Conservation (phyloP, 2,329 filamentous ascomycete genomes). For the Zopfia rhizophila region DNA sequence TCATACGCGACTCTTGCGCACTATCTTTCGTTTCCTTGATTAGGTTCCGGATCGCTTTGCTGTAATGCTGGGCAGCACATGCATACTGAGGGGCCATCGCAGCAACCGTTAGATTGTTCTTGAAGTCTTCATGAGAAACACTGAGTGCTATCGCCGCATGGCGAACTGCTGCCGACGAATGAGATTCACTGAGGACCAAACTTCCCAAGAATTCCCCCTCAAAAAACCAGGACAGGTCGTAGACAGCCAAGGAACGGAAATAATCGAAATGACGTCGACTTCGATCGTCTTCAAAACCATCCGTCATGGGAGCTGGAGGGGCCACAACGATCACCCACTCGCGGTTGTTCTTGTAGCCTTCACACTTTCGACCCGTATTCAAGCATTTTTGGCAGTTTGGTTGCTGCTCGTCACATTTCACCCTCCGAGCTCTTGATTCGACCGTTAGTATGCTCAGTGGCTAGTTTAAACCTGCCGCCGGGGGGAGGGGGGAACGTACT, state of each 20-base stretch:
- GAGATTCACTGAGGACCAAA: constrained; percentile 22
- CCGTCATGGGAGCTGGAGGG: constrained; percentile 19
- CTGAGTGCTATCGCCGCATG: constrained; percentile 29
- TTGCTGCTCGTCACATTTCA: constrained; percentile 31
- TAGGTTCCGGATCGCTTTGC: constrained; percentile 24
- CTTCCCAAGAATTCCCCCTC: constrained; percentile 19
- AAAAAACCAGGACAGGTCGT: constrained; percentile 29
- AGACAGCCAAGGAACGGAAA: constrained; percentile 23
- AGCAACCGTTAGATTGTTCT: constrained; percentile 7
- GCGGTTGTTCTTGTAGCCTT: constrained; percentile 26
- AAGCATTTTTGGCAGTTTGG: constrained; percentile 27
- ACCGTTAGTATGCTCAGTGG: constrained; percentile 8
- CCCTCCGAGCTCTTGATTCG: constrained; percentile 23
- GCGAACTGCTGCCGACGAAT: constrained; percentile 21
- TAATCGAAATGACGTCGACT: constrained; percentile 30
- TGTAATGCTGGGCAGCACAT: constrained; percentile 25
- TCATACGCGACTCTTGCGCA: constrained; percentile 15
- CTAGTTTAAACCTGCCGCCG: neutral
- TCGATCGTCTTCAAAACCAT: constrained; percentile 29
- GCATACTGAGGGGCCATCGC: constrained; percentile 15
- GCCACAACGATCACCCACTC: constrained; percentile 28
- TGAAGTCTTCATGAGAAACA: constrained; percentile 25
- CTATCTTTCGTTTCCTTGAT: constrained; percentile 24
- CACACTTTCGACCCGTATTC: constrained; percentile 26
- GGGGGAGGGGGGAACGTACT: constrained; percentile 17